Base-by-base conservation (phyloP, 169 alveolate genomes). In the Eimeria mitis region DNA sequence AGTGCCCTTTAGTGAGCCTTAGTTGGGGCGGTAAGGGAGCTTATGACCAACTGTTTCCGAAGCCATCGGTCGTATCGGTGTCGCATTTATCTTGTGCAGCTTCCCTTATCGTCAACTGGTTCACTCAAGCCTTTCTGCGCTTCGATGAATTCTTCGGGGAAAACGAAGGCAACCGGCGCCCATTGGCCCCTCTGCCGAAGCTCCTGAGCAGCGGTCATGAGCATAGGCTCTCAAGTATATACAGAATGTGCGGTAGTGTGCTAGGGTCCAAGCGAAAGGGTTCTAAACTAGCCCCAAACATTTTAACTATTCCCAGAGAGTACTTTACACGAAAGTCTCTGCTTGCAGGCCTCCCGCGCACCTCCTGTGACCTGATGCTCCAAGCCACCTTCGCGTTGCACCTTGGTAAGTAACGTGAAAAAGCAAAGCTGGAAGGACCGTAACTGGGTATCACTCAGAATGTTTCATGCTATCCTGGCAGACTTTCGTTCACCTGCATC, bases 211-310 rank as follows among this genome's bases (percentile, higher is more conserved):
- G 44, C n/a, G 92, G 92, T 31, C 59, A 87, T n/a, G 81, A 59
- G 61, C 49, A 87, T 42, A 87, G 92, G 63, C 83, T 87, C 9
- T 63, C 92, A 25, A 63, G 28, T 71, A 2, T 87, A 25, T 21
- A 25, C 79, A 59, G 92, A 83, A 87, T 87, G 92, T 87, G 92
- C 92, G 92, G 92, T 16, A 42, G 54, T 25, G 81, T 87, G 42
- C 52, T 87, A 1, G 78, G 59, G 7, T 40, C 65, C 47, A 81
- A 21, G 31, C 59, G 81, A 44, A 87, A 59, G 63, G 21, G 23
- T 40, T 25, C 59, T 49, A 87, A 87, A 75, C 65, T 87, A 13
- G 52, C 52, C 6, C 92, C 92, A 25, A 63, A 34, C 52, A 63
- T 16, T 87, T 49, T 87, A 87, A 11, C 73, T 54, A 2, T 87